phyloP scores from a whole-genome alignment of 1,139 yeast species.

The Yamadazyma dendronema region DNA sequence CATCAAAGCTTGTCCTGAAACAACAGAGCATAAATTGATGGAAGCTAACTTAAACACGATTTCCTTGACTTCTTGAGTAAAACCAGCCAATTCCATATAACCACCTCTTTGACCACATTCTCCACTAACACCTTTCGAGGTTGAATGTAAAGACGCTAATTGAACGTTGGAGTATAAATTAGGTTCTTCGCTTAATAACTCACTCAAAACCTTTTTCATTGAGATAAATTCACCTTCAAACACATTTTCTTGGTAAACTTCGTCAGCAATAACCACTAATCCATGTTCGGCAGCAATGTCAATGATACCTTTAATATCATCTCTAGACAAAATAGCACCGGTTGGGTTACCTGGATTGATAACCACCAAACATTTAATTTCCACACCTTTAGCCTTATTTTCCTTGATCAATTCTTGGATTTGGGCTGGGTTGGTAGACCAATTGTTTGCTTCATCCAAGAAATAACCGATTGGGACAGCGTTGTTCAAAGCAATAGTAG shows the following conservation, averaged over 20 bases:
- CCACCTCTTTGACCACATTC: slow-evolving; percentile 99
- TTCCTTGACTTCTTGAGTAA: slow-evolving; percentile 64
- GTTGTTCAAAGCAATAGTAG: slow-evolving; percentile 78
- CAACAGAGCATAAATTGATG: slow-evolving; percentile 89
- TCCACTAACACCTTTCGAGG: slow-evolving; percentile 95
- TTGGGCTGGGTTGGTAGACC: slow-evolving; percentile 78
- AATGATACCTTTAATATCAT: slow-evolving; percentile 68
- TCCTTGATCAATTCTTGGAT: slow-evolving; percentile 56
- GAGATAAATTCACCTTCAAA: slow-evolving; percentile 68
- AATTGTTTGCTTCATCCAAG: slow-evolving; percentile 71
- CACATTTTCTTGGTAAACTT: slow-evolving; percentile 92
- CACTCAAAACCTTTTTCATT: slow-evolving; percentile 64
- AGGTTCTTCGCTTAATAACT: slow-evolving; percentile 53
- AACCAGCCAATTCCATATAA: slow-evolving; percentile 90
- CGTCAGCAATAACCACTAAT: slow-evolving; percentile 91
- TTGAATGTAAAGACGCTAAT: slow-evolving; percentile 90
- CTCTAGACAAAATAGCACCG: slow-evolving; percentile 70
- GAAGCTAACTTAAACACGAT: slow-evolving; percentile 82
- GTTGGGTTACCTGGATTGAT: slow-evolving; percentile 99
- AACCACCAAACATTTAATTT: slow-evolving; percentile 79
- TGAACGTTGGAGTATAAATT: slow-evolving; percentile 69
- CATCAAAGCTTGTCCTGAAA: slow-evolving; percentile 88
- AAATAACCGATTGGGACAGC: slow-evolving; percentile 86
- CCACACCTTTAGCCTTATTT: slow-evolving; percentile 53
- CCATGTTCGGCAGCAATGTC: slow-evolving; percentile 82